phyloP scores from a whole-genome alignment of 2,329 filamentous ascomycete genomes.

The Colletotrichum caudatum region DNA sequence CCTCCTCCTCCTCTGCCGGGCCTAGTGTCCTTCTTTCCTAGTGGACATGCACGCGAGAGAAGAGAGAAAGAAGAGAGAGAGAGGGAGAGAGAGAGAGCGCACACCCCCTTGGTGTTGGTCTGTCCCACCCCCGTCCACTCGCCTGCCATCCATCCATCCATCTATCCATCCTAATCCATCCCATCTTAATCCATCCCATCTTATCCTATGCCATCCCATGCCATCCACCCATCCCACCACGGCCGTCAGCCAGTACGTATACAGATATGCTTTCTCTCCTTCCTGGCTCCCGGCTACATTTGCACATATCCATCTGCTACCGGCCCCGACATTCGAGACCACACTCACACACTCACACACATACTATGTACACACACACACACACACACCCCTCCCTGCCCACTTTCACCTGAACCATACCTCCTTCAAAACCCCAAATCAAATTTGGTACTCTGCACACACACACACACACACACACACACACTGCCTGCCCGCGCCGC shows the following conservation, averaged over 20 bases:
- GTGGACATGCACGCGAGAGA: neutral
- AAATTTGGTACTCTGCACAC: conserved; percentile 33
- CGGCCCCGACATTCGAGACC: conserved; percentile 40
- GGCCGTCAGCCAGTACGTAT: neutral
- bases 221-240: conserved; percentile 11
- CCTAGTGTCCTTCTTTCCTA: conserved; percentile 10
- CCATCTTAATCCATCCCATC: neutral
- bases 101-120: conserved; percentile 29
- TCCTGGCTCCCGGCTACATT: conserved; percentile 39
- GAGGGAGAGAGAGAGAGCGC: neutral
- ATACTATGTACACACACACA: no score
- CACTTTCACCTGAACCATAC: conserved; percentile 42
- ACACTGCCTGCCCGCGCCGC: neutral
- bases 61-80: neutral
- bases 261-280: conserved; percentile 15
- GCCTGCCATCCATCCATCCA: conserved; percentile 20
- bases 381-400: conserved; percentile 15
- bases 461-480: no score
- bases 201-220: conserved; percentile 10
- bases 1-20: conserved; percentile 10
- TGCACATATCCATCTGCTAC: conserved; percentile 38
- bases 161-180: neutral
- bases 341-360: conserved; percentile 20
- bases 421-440: conserved; percentile 39
- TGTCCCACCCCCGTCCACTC: conserved; percentile 11